Base-by-base conservation (phyloP, 306 rosid genomes). In the Astragalus membranaceus region DNA sequence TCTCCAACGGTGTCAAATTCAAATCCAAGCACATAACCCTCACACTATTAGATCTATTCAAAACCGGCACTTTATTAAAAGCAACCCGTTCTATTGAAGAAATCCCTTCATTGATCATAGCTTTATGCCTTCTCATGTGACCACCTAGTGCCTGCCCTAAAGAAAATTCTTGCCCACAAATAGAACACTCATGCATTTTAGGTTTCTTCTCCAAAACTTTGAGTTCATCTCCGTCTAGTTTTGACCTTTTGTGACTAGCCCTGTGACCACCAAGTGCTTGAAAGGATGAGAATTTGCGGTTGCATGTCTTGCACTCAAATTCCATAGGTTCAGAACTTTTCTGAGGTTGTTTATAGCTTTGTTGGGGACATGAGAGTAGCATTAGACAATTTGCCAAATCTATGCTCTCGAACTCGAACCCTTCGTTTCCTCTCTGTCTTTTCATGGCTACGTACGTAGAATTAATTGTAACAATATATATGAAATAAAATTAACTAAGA, bases 201-300 rank as follows among this genome's bases (percentile, higher is more conserved):
- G 76, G 76, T 37, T 75, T 79, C 4, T 32, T 77, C 16, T 59
- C 75, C 15, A 51, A 39, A 3, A 53, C 20, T 37, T 68, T 70
- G 1, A 33, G 53, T 2, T 75, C 60, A 37, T 49, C 36, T 7
- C 30, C 67, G 0, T 35, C 44, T 8, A 79, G 41, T 42, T 72
- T 85, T 0, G 83, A 66, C 47, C 80, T 79, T 67, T 82, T 88
- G 72, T 93, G 96, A 79, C 96, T 90, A 0, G 96, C 89, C 7
- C 93, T 79, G 79, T 93, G 98, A 6, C 96, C 96, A 5, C 98
- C 98, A 0, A 93, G 85, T 0, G 96, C 98, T 56, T 90, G 96
- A 59, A 93, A 93, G 0, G 98, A 93, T 1, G 86, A 14, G 81
- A 93, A 90, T 16, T 77, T 85, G 2, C 91, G 85, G 65, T 84